These are phyloP conservation scores for Xylariaceae sp. DNA, from an alignment of 2,329 filamentous ascomycete genomes.

Conservation along the genomic window DNA sequence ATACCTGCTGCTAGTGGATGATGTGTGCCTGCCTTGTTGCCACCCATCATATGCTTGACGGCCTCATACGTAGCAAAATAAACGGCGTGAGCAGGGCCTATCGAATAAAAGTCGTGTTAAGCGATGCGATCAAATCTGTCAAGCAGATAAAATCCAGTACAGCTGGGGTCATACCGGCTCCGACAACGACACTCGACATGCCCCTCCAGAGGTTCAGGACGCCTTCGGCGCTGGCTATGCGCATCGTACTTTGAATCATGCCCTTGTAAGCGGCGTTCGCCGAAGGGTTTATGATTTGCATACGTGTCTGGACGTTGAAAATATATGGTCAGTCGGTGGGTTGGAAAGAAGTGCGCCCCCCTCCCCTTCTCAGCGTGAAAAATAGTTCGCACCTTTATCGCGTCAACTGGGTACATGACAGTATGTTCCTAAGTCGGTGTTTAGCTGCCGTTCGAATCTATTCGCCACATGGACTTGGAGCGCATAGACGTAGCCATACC, in stretches of 20 bases:
- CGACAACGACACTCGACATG: slow-evolving; percentile 91
- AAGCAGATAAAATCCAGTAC: background rate
- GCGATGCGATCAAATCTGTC: background rate
- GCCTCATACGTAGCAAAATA: slow-evolving; percentile 98
- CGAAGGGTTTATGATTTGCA: slow-evolving; percentile 89
- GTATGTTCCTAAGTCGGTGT: slow-evolving; percentile 72
- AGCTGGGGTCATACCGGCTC: slow-evolving; percentile 62
- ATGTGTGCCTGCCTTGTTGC: slow-evolving; percentile 79
- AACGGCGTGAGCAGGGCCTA: slow-evolving; percentile 92
- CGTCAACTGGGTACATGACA: slow-evolving; percentile 97
- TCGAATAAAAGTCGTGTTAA: slow-evolving; percentile 2
- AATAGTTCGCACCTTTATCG: slow-evolving; percentile 70
- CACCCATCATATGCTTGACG: slow-evolving; percentile 93
- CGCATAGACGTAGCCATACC: slow-evolving; percentile 41
- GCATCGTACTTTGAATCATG: slow-evolving; percentile 85
- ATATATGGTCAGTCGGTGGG: slow-evolving; percentile 18
- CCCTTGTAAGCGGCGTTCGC: slow-evolving; percentile 79
- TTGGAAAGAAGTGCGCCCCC: slow-evolving; percentile 15
- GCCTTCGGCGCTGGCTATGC: slow-evolving; percentile 86
- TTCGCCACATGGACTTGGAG: background rate
- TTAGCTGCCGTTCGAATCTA: background rate
- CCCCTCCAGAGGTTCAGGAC: slow-evolving; percentile 91
- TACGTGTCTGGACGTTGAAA: slow-evolving; percentile 65
- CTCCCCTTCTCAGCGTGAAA: background rate
- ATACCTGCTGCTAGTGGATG: slow-evolving; percentile 89